Evolutionary conservation across 768 basidiomycete genomes (phyloP).

Genomic region (Lactarius trivialis): DNA sequence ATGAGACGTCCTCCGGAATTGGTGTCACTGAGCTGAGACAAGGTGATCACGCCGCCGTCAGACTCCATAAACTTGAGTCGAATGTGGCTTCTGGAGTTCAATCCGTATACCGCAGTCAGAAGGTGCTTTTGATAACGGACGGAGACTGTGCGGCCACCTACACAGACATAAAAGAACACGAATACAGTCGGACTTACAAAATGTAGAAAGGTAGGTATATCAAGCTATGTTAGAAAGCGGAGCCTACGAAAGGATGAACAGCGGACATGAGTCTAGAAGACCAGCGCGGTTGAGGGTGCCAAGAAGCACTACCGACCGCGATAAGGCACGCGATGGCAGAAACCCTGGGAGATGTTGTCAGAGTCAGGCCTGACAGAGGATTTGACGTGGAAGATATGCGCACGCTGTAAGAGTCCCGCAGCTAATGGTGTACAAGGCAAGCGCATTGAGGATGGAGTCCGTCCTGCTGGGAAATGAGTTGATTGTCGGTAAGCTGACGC

Average conservation of each 20-base stretch:
- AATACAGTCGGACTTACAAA: not conserved
- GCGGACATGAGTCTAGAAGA: not conserved
- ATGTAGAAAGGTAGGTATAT: slow-evolving; percentile 1
- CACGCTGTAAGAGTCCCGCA: not conserved
- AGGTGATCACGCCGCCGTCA: not conserved
- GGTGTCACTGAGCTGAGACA: not conserved
- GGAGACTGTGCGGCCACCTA: not conserved
- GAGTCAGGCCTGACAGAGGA: not conserved
- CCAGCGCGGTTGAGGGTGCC: not conserved
- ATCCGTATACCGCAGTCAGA: not conserved
- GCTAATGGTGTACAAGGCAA: not conserved
- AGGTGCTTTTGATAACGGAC: not conserved
- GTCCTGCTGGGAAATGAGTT: not conserved
- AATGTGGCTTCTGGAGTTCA: not conserved
- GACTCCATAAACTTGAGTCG: slow-evolving; percentile 3
- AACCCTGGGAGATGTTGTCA: not conserved
- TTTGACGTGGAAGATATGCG: not conserved
- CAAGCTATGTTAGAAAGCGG: not conserved
- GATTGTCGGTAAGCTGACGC: not conserved
- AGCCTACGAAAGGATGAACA: not conserved
- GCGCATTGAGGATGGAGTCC: not conserved
- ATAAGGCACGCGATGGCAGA: not conserved
- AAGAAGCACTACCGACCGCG: not conserved
- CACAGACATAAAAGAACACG: slow-evolving; percentile 1
- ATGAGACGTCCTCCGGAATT: not conserved